A percentile compares a stretch with the other conserved stretches of the same genome.
Conservation (phyloP, 768 basidiomycete species). For the Suillus subalutaceus region DNA sequence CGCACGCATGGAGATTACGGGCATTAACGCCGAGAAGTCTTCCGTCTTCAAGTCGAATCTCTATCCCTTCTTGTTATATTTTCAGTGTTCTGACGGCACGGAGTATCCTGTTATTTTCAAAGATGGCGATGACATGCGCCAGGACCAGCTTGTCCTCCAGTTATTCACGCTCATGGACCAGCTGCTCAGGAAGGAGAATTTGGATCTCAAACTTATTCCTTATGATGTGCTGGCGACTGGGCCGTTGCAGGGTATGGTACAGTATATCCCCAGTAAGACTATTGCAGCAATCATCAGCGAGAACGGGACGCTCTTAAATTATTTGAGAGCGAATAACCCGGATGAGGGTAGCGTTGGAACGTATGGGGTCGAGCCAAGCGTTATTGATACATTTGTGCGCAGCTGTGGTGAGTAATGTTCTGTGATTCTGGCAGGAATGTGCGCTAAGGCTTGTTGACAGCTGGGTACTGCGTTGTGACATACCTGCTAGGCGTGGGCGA, state of each 20-base stretch:
- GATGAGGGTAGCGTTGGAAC: constrained; percentile 96
- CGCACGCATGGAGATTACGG: constrained; percentile 80
- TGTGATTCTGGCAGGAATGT: constrained; percentile 10
- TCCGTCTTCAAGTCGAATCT: constrained; percentile 98
- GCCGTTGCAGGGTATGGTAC: constrained; percentile 90
- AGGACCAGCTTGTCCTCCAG: constrained; percentile 97
- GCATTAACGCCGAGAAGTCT: constrained; percentile 89
- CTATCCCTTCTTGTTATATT: constrained; percentile 88
- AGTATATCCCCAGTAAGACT: constrained; percentile 95
- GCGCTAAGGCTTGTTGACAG: constrained; percentile 44
- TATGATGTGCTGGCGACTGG: constrained; percentile 95
- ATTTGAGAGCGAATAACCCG: constrained; percentile 81
- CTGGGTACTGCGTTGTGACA: constrained; percentile 97
- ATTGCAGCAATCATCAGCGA: constrained; percentile 95
- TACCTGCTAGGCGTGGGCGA: constrained; percentile 97
- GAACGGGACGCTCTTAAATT: constrained; percentile 85
- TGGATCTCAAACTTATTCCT: constrained; percentile 89
- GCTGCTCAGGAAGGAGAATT: constrained; percentile 88
- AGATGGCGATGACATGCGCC: constrained; percentile 97
- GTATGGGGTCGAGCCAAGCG: constrained; percentile 90
- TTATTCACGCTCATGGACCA: constrained; percentile 99
- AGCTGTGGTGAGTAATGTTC: constrained; percentile 78
- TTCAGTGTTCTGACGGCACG: constrained; percentile 80
- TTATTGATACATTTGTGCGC: constrained; percentile 94
- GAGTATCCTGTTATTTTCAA: constrained; percentile 98